Evolutionary conservation across 169 alveolate genomes (phyloP), one percentile per base, ranked within the genome.

Genomic region (Neospora caninum): DNA sequence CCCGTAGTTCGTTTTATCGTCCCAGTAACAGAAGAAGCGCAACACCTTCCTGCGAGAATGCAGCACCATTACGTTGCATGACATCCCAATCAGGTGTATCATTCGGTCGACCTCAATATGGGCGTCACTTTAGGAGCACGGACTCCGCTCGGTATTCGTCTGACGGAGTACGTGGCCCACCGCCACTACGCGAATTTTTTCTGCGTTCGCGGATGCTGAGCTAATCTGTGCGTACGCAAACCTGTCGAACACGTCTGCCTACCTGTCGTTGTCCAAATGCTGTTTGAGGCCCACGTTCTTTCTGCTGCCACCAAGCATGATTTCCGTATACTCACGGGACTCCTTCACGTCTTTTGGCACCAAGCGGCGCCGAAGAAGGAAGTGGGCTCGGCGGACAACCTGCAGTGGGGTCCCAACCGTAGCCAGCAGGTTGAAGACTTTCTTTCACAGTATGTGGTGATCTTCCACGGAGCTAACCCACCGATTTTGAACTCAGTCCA

Each of bases 191-290:
- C 54, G 54, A 4, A 45, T 7, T 4, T 4, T 45, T 45, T 45
- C 54, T 45, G 54, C 4, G 22, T 4, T 45, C 54, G 54, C 54
- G 54, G 54, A 45, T 45, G 54, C 22, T 45, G 58, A 49, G 58
- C 9, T 13, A 49, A 0, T 22, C 10, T 49, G 27, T 49, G 18
- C 58, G 18, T 49, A 64, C 34, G 25, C 36, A 64, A 18, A n/a
- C 25, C 10, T 0, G 13, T 0, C 34, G 9, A 29, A 64, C 78
- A 16, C 0, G 13, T 64, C 0, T 27, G 10, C 89, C 41, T 25
- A 82, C 89, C 98, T 88, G 95, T 97, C 98, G 94, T 97, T 97
- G 94, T 97, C 98, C 87, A 97, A 94, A 92, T 97, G 97, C 94
- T 97, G 96, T 94, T 97, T 97, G 54, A 96, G 93, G 18, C 92